Conservation (phyloP, 371 early-diverging fungal genomes). For the Rhizomucor pusillus region DNA sequence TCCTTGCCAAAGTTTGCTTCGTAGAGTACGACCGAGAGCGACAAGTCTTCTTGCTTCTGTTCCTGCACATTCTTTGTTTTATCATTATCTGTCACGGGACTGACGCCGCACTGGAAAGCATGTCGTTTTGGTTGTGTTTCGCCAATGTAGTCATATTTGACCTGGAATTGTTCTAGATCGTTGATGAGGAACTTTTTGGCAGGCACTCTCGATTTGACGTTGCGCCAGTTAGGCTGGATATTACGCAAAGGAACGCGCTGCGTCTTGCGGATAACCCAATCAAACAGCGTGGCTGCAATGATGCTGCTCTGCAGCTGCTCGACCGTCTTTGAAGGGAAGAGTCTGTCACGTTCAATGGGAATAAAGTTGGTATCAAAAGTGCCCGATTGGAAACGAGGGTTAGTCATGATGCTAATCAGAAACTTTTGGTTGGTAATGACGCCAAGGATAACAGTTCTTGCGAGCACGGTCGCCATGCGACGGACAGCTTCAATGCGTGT, state of each 20-base stretch:
- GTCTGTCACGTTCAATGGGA: constrained; percentile 27
- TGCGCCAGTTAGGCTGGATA: constrained; percentile 57
- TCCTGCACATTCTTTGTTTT: constrained; percentile 20
- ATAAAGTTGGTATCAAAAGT: constrained; percentile 64
- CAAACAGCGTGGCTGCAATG: constrained; percentile 49
- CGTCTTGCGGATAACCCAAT: constrained; percentile 50
- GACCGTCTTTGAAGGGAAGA: constrained; percentile 21
- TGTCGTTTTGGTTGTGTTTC: constrained; percentile 32
- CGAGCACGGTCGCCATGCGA: constrained; percentile 72
- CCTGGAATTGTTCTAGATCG: constrained; percentile 29
- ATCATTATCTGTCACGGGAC: neutral
- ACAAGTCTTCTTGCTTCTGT: neutral
- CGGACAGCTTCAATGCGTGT: constrained; percentile 75
- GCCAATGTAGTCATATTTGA: constrained; percentile 47
- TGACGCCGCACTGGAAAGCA: constrained; percentile 30
- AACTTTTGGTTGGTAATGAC: constrained; percentile 69
- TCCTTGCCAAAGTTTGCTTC: constrained; percentile 27
- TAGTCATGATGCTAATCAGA: constrained; percentile 52
- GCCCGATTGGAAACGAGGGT: constrained; percentile 58
- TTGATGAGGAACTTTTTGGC: constrained; percentile 32
- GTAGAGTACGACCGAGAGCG: constrained; percentile 12
- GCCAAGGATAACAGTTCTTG: constrained; percentile 59
- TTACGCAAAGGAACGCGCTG: constrained; percentile 50
- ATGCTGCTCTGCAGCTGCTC: constrained; percentile 22
- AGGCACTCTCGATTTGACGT: constrained; percentile 50